These are phyloP conservation scores for Quercus gilva DNA, from an alignment of 306 rosid species.

Conservation along the genomic window DNA sequence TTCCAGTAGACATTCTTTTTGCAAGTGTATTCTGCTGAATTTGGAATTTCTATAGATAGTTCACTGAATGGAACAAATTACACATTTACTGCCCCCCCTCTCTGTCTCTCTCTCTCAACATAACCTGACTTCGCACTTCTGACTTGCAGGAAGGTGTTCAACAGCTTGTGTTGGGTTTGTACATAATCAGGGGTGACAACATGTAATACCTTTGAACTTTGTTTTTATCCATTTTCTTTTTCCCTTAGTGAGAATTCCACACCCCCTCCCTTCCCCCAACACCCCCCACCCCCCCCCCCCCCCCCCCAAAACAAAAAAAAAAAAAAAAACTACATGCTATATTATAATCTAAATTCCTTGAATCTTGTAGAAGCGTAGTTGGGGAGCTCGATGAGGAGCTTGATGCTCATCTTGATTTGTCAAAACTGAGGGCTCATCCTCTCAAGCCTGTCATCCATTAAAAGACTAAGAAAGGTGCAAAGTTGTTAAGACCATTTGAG, in stretches of 20 bases:
- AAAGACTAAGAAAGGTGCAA: constrained; percentile 12
- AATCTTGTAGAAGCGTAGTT: constrained; percentile 82
- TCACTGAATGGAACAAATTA: not conserved
- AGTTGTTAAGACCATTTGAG: constrained; percentile 7
- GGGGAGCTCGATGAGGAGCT: constrained; percentile 95
- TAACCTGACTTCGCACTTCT: constrained; percentile 12
- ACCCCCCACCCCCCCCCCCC: too few relatives aligned
- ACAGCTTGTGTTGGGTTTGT: constrained; percentile 84
- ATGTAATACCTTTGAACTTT: constrained; percentile 47
- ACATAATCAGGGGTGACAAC: constrained; percentile 97
- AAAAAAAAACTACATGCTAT: not conserved
- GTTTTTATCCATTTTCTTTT: not conserved
- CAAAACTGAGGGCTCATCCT: constrained; percentile 89
- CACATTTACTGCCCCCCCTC: too few relatives aligned
- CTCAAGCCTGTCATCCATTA: constrained; percentile 84
- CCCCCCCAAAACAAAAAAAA: too few relatives aligned
- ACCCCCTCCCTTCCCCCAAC: too few relatives aligned
- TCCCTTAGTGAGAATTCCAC: too few relatives aligned
- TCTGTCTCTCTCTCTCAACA: not conserved
- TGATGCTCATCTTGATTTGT: constrained; percentile 76
- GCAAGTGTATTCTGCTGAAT: too few relatives aligned
- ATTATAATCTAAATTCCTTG: constrained; percentile 1
- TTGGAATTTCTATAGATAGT: not conserved
- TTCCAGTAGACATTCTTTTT: too few relatives aligned
- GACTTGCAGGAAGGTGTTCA: constrained; percentile 91